Evolutionary conservation across 805 yeast species (phyloP).

Genomic region (Metschnikowia anglica): DNA sequence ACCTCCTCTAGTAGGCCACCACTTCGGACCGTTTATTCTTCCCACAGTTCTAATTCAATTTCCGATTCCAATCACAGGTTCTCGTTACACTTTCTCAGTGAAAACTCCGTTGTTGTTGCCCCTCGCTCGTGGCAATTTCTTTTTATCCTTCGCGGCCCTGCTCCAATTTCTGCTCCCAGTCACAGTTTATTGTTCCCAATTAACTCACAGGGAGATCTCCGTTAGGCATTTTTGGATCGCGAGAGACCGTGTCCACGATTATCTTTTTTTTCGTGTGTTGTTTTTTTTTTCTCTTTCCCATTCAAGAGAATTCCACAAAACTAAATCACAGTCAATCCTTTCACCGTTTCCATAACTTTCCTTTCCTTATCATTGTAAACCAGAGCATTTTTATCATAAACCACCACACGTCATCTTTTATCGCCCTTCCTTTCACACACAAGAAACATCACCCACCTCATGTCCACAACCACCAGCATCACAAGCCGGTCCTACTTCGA

Average conservation of each 20-base stretch:
- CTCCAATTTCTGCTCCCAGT: background rate
- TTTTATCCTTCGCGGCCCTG: background rate
- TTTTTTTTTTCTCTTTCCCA: conserved; percentile 2
- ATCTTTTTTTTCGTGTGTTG: conserved; percentile 2
- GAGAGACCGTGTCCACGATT: background rate
- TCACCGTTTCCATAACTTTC: background rate
- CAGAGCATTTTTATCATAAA: background rate
- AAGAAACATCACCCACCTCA: background rate
- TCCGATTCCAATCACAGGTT: background rate
- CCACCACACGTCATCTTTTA: background rate
- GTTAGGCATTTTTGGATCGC: conserved; percentile 1
- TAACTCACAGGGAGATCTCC: background rate
- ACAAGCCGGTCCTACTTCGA: conserved; percentile 11
- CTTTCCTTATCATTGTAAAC: background rate
- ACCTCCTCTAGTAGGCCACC: background rate
- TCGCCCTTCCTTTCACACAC: background rate
- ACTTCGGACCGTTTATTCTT: background rate
- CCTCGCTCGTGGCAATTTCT: background rate
- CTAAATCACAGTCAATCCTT: background rate
- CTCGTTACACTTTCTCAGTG: background rate
- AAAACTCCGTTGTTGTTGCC: background rate
- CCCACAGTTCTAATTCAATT: background rate
- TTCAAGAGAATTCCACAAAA: background rate
- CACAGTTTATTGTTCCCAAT: background rate
- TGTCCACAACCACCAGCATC: conserved; percentile 12